Evolutionary conservation across 2,329 filamentous ascomycete species (phyloP).

Genomic region (Xylaria sp.): DNA sequence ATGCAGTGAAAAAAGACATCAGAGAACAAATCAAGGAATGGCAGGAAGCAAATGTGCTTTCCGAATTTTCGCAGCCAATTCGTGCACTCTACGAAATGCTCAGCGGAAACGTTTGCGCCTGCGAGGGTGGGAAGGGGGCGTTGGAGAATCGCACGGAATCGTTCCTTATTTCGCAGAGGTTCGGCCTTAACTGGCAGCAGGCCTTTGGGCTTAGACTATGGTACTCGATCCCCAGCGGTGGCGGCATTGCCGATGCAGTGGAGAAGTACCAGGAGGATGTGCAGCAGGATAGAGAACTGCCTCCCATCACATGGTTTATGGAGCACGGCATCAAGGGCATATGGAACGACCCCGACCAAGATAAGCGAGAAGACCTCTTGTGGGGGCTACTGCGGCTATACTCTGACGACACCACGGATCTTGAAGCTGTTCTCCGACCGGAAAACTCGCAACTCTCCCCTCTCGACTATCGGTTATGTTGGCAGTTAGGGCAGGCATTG

Average conservation of each 20-base stretch:
- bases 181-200: conserved; percentile 89
- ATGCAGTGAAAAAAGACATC: conserved; percentile 72
- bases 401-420: conserved; percentile 56
- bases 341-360: conserved; percentile 63
- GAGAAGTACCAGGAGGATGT: conserved; percentile 74
- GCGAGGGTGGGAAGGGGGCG: conserved; percentile 74
- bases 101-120: conserved; percentile 82
- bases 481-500: conserved; percentile 79
- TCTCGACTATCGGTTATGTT: conserved; percentile 75
- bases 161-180: conserved; percentile 82
- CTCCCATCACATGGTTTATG: conserved; percentile 72
- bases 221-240: conserved; percentile 74
- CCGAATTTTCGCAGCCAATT: conserved; percentile 83
- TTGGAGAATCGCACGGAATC: conserved; percentile 79
- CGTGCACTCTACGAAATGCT: conserved; percentile 89
- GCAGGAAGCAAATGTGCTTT: conserved; percentile 79
- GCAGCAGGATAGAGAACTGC: conserved; percentile 68
- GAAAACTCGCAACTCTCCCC: conserved; percentile 76
- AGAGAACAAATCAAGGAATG: conserved; percentile 80
- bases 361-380: conserved; percentile 73
- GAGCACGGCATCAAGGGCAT: conserved; percentile 60
- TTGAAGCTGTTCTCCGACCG: conserved; percentile 75
- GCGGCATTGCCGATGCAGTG: conserved; percentile 74
- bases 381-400: conserved; percentile 88
- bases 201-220: conserved; percentile 89